Conservation (phyloP, 345 rosid species). For the Crucihimalaya himalaica region DNA sequence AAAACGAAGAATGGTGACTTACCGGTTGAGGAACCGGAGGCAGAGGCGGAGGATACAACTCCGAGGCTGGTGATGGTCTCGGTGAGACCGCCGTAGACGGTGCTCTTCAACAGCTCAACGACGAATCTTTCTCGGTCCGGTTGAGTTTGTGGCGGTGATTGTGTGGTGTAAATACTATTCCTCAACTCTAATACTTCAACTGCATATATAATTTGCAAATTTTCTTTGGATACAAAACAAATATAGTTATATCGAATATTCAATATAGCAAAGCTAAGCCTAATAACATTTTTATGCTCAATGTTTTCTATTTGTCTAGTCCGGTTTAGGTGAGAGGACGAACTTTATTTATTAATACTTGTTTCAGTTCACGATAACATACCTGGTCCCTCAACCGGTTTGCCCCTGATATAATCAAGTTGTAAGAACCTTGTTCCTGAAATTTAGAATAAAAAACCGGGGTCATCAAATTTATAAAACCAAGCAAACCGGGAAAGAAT, state of each 20-base stretch:
- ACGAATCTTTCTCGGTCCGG: slow-evolving; percentile 19
- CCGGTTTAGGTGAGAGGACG: not conserved
- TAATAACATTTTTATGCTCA: not conserved
- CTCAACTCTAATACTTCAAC: not conserved
- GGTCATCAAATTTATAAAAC: not conserved
- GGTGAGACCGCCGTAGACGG: slow-evolving; percentile 77
- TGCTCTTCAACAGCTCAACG: slow-evolving; percentile 73
- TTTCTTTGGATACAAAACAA: not conserved
- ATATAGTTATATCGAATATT: not conserved
- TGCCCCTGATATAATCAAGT: slow-evolving; percentile 14
- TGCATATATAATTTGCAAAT: not conserved
- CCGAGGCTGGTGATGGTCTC: slow-evolving; percentile 81
- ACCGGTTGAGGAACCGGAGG: slow-evolving; percentile 74
- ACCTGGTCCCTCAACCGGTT: slow-evolving; percentile 28
- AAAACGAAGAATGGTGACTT: slow-evolving; percentile 30
- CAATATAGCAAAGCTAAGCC: not conserved
- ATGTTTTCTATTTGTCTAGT: not conserved
- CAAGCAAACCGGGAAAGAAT: not conserved
- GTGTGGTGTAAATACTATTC: not conserved
- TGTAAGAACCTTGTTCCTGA: slow-evolving; percentile 35
- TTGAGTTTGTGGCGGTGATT: slow-evolving; percentile 13
- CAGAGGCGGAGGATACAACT: slow-evolving; percentile 85
- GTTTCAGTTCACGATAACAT: not conserved
- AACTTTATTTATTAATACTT: not conserved
- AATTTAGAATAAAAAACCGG: slow-evolving; percentile 1